phyloP scores from a whole-genome alignment of 345 rosid species.

The Atalantia buxifolia region DNA sequence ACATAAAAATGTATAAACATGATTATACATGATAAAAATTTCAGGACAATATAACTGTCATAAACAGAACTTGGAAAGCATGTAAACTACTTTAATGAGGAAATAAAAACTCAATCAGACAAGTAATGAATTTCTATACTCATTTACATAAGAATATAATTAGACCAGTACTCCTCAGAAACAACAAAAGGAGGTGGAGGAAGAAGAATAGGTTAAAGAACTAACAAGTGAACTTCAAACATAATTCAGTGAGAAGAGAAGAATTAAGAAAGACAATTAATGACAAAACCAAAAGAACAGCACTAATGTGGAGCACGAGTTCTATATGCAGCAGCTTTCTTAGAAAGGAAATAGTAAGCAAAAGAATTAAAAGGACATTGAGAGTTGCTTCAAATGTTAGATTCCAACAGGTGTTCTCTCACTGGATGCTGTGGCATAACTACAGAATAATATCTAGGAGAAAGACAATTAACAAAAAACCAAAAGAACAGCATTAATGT shows the following conservation, averaged over 20 bases:
- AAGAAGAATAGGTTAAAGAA: not conserved
- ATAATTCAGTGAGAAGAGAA: not conserved
- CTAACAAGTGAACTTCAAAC: not conserved
- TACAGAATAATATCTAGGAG: no score
- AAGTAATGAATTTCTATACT: not conserved
- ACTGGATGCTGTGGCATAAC: not conserved
- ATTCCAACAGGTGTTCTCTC: not conserved
- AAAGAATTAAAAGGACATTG: no score
- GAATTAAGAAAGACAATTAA: not conserved
- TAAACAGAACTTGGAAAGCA: not conserved
- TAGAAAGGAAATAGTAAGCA: not conserved
- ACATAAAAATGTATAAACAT: constrained; percentile 12
- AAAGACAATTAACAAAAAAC: no score
- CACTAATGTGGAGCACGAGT: not conserved
- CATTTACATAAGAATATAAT: not conserved
- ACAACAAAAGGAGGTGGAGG: not conserved
- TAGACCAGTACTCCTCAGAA: not conserved
- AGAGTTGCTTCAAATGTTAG: not conserved
- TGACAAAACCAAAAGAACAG: not conserved
- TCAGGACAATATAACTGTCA: not conserved
- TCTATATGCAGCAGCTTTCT: not conserved
- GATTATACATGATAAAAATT: not conserved
- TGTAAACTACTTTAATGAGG: not conserved
- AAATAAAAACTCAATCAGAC: not conserved
- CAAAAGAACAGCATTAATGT: no score